Evolutionary conservation across 2,329 filamentous ascomycete genomes (phyloP).

Genomic region (Ceratocystis papillata): DNA sequence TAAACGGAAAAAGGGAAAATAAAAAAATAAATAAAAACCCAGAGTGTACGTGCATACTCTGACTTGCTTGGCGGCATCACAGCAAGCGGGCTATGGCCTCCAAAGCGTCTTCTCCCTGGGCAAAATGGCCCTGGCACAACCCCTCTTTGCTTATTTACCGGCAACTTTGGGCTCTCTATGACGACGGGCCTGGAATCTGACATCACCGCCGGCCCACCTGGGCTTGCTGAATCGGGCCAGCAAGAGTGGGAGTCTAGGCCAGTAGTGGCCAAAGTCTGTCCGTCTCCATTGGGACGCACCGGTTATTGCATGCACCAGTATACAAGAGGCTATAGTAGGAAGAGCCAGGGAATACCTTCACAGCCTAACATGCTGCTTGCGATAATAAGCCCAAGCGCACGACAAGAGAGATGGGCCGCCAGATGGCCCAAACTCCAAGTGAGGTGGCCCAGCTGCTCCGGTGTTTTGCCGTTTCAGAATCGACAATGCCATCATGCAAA

Average conservation of each 20-base stretch:
- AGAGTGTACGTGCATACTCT: neutral
- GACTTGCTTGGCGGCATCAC: conserved; percentile 7
- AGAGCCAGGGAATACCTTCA: neutral
- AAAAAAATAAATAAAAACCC: neutral
- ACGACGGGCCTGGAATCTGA: conserved; percentile 3
- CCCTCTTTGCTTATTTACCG: neutral
- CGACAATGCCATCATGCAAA: conserved; percentile 12
- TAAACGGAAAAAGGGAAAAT: too few species aligned
- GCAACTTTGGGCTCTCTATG: neutral
- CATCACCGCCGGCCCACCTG: neutral
- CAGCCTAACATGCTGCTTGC: conserved; percentile 5
- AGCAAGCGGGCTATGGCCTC: neutral
- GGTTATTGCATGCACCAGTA: neutral
- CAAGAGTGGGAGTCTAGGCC: neutral
- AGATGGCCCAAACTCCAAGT: neutral
- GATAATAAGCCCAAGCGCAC: neutral
- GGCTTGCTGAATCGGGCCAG: neutral
- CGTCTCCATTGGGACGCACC: neutral
- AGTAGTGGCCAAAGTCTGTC: neutral
- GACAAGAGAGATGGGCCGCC: neutral
- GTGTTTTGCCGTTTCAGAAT: neutral
- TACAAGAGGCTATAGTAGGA: neutral
- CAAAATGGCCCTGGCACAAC: neutral
- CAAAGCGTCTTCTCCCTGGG: neutral
- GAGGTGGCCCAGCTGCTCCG: conserved; percentile 1